A percentile compares a stretch with the other conserved stretches of the same genome.
These are phyloP conservation scores for Metschnikowia corniflorae DNA, from an alignment of 805 yeast genomes.

Conservation along the genomic window DNA sequence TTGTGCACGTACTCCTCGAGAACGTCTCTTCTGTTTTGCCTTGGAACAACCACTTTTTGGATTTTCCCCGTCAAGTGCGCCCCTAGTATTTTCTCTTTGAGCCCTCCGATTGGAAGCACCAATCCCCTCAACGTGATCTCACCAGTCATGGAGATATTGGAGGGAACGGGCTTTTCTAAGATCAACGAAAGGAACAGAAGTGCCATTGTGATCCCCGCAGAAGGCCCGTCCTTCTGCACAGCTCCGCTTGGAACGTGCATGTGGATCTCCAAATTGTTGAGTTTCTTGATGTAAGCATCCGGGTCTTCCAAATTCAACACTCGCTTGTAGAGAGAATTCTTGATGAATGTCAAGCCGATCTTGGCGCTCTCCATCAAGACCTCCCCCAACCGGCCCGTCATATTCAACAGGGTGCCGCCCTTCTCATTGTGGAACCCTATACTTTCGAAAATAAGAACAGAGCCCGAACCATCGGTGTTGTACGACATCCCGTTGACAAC, in stretches of 20 bases:
- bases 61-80: constrained; percentile 66
- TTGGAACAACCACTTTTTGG: constrained; percentile 62
- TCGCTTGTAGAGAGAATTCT: constrained; percentile 44
- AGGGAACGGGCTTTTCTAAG: constrained; percentile 42
- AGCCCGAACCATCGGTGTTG: constrained; percentile 83
- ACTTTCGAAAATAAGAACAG: constrained; percentile 75
- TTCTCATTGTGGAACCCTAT: constrained; percentile 54
- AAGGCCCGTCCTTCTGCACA: constrained; percentile 46
- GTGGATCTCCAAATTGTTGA: constrained; percentile 55
- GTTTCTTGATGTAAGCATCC: constrained; percentile 36
- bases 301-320: constrained; percentile 29
- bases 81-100: constrained; percentile 72
- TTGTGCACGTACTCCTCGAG: constrained; percentile 49
- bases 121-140: constrained; percentile 78
- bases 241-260: constrained; percentile 50
- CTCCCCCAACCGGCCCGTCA: constrained; percentile 82
- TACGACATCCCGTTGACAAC: constrained; percentile 86
- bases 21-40: constrained; percentile 65
- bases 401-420: constrained; percentile 40
- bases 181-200: constrained; percentile 43
- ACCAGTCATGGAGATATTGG: constrained; percentile 76
- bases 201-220: constrained; percentile 52
- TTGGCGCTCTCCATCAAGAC: constrained; percentile 79
- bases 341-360: constrained; percentile 72
- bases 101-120: constrained; percentile 79